A percentile compares a stretch with the other conserved stretches of the same genome.
Evolutionary conservation across 2,329 filamentous ascomycete species (phyloP).

Genomic region (Xylariaceae sp.): DNA sequence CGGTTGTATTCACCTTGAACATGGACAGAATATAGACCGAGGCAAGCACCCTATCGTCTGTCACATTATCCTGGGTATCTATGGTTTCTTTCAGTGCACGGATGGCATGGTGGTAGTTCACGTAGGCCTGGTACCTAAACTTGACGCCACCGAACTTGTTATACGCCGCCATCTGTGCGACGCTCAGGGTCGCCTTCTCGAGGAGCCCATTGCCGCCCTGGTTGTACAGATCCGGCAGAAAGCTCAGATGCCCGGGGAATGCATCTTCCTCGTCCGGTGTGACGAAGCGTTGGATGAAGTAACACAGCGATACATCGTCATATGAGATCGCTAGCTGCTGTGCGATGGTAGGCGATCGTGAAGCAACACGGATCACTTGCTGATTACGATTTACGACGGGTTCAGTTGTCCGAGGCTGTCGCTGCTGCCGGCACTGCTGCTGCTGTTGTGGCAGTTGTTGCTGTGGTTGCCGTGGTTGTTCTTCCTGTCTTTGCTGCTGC

Average conservation of each 20-base stretch:
- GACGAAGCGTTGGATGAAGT: conserved; percentile 19
- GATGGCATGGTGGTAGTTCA: conserved; percentile 18
- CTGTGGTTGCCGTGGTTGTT: too few relatives aligned
- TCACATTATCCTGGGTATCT: conserved; percentile 12
- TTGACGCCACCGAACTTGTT: conserved; percentile 18
- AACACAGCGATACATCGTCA: conserved; percentile 17
- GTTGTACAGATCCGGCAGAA: conserved; percentile 17
- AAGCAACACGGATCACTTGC: not conserved
- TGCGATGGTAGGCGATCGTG: conserved; percentile 1
- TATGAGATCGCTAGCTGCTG: conserved; percentile 11
- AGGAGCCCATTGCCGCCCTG: conserved; percentile 13
- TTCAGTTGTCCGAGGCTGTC: too few relatives aligned
- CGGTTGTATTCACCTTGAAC: conserved; percentile 13
- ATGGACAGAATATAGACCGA: conserved; percentile 17
- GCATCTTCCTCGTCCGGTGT: conserved; percentile 16
- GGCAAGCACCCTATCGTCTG: conserved; percentile 15
- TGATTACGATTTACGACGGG: too few relatives aligned
- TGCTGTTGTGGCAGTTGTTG: too few relatives aligned
- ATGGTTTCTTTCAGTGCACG: conserved; percentile 12
- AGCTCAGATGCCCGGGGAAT: conserved; percentile 17
- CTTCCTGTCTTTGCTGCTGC: too few relatives aligned
- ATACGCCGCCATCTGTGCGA: conserved; percentile 19
- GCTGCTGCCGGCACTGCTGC: too few relatives aligned
- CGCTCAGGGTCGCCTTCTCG: conserved; percentile 16
- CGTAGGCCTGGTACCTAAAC: conserved; percentile 17